Evolutionary conservation across 345 rosid genomes (phyloP), one percentile per base, ranked within the genome.

Genomic region (Brassica juncea): DNA sequence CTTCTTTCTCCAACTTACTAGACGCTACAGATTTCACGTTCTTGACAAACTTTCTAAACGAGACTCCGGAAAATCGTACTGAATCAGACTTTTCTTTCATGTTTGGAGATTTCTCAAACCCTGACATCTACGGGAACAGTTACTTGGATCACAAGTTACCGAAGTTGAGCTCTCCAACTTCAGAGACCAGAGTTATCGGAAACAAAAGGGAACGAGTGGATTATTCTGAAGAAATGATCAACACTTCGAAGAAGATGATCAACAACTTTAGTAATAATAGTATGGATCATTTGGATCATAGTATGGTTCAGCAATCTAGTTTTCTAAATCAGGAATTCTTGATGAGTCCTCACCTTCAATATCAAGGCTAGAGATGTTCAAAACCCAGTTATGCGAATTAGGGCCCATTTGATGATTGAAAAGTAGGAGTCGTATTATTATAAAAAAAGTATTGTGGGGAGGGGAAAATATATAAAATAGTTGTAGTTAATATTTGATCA

Each of bases 1-100:
- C 94, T 6, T 82, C 81, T 54, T 88, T 93, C 85, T 87, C 98
- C 15, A 91, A 89, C 86, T 75, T 93, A 59, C 16, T 95, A 1
- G 98, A 95, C 30, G 88, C 93, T 57, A 71, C 84, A 86, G 99
- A 95, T 84, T 88, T 85, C 82, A 76, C 92, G 6, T 12, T 93
- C 60, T 82, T 90, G 44, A 76, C 88, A 30, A 90, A 82, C 63
- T 62, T 92, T 60, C 82, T 92, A 0, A 77, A 86, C 5, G 99
- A 94, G 54, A 88, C 79, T 61, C 88, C 72, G 8, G 80, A 76
- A 30, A 64, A n/a, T 65, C 80, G 68, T 31, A 28, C 66, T 1
- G 91, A 83, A 19, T 73, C 82, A 7, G 88, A 85, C 1, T 83
- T 81, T 61, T 67, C 77, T 64, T 85, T 71, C 16, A 31, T 30